Percentiles rank a stretch among this genome's conserved stretches.
phyloP scores from a whole-genome alignment of 2,329 filamentous ascomycete species.

The Calonectria henricotiae region DNA sequence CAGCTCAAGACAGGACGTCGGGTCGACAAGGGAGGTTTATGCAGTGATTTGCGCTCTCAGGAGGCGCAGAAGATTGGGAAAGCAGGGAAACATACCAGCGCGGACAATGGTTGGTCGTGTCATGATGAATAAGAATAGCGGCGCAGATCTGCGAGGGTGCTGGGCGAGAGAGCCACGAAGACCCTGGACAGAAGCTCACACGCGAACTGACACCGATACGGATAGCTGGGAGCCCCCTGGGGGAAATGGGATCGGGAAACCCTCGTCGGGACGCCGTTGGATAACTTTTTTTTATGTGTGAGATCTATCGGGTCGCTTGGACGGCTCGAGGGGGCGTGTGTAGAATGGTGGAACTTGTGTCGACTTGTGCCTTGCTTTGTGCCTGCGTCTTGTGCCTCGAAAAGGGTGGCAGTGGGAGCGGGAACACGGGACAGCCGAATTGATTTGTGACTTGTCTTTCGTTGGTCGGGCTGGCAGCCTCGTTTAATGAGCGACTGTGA shows the following conservation, averaged over 20 bases:
- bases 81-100: constrained; percentile 68
- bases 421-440: constrained; percentile 25
- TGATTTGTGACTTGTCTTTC: constrained; percentile 29
- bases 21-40: constrained; percentile 29
- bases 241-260: background rate
- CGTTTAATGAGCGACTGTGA: constrained; percentile 20
- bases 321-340: constrained; percentile 14
- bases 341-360: constrained; percentile 26
- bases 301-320: constrained; percentile 26
- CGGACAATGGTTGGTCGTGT: constrained; percentile 74
- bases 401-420: constrained; percentile 25
- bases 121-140: constrained; percentile 62
- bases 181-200: constrained; percentile 39
- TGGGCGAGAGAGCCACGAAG: constrained; percentile 42
- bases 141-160: constrained; percentile 40
- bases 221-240: constrained; percentile 33
- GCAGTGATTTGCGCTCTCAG: constrained; percentile 24
- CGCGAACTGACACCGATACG: constrained; percentile 29
- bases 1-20: constrained; percentile 30
- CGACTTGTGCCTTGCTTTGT: constrained; percentile 30
- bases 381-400: constrained; percentile 14
- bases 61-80: constrained; percentile 35
- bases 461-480: constrained; percentile 12
- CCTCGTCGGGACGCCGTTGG: constrained; percentile 14
- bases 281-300: constrained; percentile 26